Base-by-base conservation (phyloP, 1,284 basidiomycete species). In the Heliocybe sulcata region DNA sequence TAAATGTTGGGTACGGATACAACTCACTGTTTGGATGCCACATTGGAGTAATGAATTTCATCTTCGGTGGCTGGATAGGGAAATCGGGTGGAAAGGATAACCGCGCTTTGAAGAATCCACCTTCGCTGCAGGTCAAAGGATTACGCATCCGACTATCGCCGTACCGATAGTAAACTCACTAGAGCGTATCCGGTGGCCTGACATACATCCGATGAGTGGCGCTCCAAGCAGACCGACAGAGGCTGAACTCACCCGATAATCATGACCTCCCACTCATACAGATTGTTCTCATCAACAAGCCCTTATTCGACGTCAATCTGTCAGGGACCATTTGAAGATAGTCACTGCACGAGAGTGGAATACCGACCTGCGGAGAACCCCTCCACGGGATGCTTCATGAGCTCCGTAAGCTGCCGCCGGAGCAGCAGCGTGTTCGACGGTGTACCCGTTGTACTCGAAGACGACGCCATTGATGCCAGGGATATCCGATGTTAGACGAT, bases 1-100 rank as follows among this genome's bases (percentile, higher is more conserved):
- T 12, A n/a, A 49, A 48, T 35, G 49, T 23, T 14, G 14, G 3
- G 56, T 35, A 47, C 35, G n/a, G 20, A 33, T 2, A 27, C 27
- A 11, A 52, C 45, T 38, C 60, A 96, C 95, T 92, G 72, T 98
- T 99, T 12, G 97, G 96, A 73, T 99, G 96, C 96, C 96, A 98
- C 95, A 99, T 98, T 58, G 86, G 85, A 3, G 94, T 94, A 60
- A 90, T 81, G 69, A 99, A 99, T 55, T 84, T 84, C 92, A 99
- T 94, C 82, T 92, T 96, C 35, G 96, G 96, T 19, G 96, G 96
- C 35, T 87, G 76, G 53, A 98, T 73, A 19, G 96, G 96, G 69
- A 89, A 99, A 69, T 97, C 93, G 27, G 82, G 74, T 20, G 94
- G 94, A 72, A 98, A 98, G 4, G 84, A 80, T 59, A 98, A 73